Percentiles rank a stretch among this genome's conserved stretches.
phyloP scores from a whole-genome alignment of 768 basidiomycete species.

The Boletus insuetus region DNA sequence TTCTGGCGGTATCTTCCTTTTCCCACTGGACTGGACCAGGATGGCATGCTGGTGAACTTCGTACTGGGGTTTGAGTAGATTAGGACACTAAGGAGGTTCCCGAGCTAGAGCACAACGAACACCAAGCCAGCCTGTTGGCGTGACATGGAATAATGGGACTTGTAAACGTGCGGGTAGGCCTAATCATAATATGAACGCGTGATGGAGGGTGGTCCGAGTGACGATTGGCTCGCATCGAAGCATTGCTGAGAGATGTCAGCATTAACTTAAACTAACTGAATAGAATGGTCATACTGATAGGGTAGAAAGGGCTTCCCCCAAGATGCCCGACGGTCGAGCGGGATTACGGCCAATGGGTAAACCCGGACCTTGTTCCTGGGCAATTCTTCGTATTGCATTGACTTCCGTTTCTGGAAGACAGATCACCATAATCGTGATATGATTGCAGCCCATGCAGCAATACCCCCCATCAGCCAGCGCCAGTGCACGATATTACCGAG shows the following conservation, averaged over 20 bases:
- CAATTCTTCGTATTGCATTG: conserved; percentile 15
- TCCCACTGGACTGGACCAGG: conserved; percentile 15
- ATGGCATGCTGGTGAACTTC: conserved; percentile 14
- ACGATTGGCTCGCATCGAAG: conserved; percentile 24
- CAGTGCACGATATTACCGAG: conserved; percentile 20
- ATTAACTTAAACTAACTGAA: not conserved
- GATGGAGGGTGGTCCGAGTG: conserved; percentile 23
- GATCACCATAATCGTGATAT: conserved; percentile 13
- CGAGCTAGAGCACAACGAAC: conserved; percentile 23
- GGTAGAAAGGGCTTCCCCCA: conserved; percentile 11
- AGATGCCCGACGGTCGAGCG: not conserved
- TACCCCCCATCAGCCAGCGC: conserved; percentile 23
- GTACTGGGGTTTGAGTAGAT: conserved; percentile 26
- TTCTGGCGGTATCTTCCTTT: conserved; percentile 18
- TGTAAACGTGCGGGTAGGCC: conserved; percentile 23
- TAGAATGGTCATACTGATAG: conserved; percentile 12
- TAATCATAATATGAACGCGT: conserved; percentile 15
- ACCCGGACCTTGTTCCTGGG: not conserved
- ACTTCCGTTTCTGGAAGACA: conserved; percentile 24
- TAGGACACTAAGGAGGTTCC: conserved; percentile 23
- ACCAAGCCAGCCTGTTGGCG: conserved; percentile 19
- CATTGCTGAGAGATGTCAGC: conserved; percentile 8
- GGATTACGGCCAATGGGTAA: not conserved
- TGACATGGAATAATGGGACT: conserved; percentile 20
- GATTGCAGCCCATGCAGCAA: conserved; percentile 18